These are phyloP conservation scores for Prunus campanulata DNA, from an alignment of 306 rosid genomes.

Conservation along the genomic window DNA sequence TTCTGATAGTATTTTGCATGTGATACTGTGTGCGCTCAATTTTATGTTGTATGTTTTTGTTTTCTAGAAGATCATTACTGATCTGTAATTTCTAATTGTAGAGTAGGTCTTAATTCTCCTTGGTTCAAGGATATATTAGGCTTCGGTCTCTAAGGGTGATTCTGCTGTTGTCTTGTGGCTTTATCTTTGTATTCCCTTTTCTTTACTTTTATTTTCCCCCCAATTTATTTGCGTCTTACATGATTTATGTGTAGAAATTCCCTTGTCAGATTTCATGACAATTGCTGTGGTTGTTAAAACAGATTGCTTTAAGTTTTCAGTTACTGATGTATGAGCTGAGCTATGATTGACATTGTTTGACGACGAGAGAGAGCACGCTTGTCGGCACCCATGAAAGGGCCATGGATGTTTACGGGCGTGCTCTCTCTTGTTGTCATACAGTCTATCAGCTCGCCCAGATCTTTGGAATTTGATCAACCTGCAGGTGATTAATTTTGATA, in stretches of 20 bases:
- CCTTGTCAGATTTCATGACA: not conserved
- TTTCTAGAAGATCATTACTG: not conserved
- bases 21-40: not conserved
- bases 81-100: not conserved
- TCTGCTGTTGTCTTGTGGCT: not conserved
- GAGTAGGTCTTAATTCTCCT: not conserved
- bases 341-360: slow-evolving; percentile 12
- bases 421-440: slow-evolving; percentile 31
- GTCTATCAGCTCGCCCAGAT: not conserved
- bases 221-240: not conserved
- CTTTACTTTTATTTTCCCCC: not conserved
- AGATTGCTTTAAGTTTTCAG: not conserved
- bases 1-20: not conserved
- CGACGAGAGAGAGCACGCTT: slow-evolving; percentile 39
- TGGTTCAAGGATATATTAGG: not conserved
- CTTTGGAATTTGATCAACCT: not conserved
- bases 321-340: not conserved
- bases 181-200: not conserved
- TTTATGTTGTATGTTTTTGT: not conserved
- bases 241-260: not conserved
- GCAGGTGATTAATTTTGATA: not conserved
- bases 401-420: slow-evolving; percentile 33
- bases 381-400: slow-evolving; percentile 14
- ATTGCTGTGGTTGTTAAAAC: not conserved
- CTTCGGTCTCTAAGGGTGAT: not conserved